Conservation (phyloP, 2,329 filamentous ascomycete genomes). For the Shiraia bambusicola region DNA sequence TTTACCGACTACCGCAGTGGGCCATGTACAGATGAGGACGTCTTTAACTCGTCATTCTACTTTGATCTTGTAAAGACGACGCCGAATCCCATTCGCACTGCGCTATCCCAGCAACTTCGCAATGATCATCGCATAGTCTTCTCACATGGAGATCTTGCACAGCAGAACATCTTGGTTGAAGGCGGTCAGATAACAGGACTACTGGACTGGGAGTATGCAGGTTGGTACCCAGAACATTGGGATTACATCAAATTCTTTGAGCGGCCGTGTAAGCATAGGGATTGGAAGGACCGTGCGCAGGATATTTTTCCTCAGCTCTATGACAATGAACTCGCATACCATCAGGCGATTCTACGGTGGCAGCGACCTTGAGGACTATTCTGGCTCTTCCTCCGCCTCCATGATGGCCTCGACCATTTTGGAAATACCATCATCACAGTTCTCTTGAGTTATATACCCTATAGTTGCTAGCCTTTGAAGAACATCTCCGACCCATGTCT, state of each 20-base stretch:
- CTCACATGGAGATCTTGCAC: conserved; percentile 15
- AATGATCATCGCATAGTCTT: conserved; percentile 15
- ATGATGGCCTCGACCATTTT: conserved; percentile 3
- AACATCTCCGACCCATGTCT: too few species aligned
- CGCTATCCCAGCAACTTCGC: conserved; percentile 4
- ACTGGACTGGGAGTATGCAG: conserved; percentile 15
- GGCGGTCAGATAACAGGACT: conserved; percentile 10
- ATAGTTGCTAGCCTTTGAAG: neutral
- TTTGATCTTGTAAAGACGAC: conserved; percentile 8
- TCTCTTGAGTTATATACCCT: neutral
- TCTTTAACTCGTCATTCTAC: conserved; percentile 6
- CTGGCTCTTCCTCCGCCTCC: conserved; percentile 4
- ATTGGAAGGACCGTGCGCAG: conserved; percentile 7
- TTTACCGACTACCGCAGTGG: conserved; percentile 5
- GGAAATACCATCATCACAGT: conserved; percentile 1
- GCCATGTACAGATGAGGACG: conserved; percentile 6
- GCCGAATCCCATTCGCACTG: conserved; percentile 3
- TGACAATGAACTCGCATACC: conserved; percentile 4
- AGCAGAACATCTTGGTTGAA: conserved; percentile 17
- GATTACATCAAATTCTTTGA: conserved; percentile 16
- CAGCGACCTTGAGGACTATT: conserved; percentile 6
- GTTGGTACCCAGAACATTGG: conserved; percentile 18
- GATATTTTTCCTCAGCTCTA: conserved; percentile 5
- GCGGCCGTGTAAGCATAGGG: conserved; percentile 2
- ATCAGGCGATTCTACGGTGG: conserved; percentile 8